Base-by-base conservation (phyloP, 495 filamentous ascomycete species). In the Hyaloscypha variabilis region DNA sequence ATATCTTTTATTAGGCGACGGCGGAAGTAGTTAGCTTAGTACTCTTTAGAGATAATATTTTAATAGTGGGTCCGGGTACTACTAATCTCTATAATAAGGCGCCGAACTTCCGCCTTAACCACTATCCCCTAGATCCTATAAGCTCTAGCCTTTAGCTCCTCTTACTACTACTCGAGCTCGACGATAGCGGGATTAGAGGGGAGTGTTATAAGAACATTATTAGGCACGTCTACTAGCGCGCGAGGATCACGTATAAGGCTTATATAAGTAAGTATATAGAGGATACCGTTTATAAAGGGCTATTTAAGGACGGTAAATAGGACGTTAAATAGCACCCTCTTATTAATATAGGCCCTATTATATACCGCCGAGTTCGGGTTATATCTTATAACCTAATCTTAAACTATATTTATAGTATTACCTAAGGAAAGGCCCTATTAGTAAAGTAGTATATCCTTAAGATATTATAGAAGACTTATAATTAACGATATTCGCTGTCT, bases 201-300 rank as follows among this genome's bases (percentile, higher is more conserved):
- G 36, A 70, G 19, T 28, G 51, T 58, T 1, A 4, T 28, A 65
- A 64, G 69, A 4, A 72, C 54, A 51, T 73, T 58, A 17, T 68
- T 62, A 13, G 72, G 72, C 1, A 72, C 70, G 57, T 68, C 62
- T 36, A 70, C 60, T 0, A 34, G 60, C 0, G 72, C 67, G 29
- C 69, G 72, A 19, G 67, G 72, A 54, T 74, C 67, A 26, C 69
- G 65, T n/a, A 66, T 72, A 17, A 74, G 50, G 61, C 69, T 74
- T 24, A 74, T 64, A 49, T 74, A 65, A 24, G 69, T 50, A 13
- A 72, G 62, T 14, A 70, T 23, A 11, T 53, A 36, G 49, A 72
- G 42, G 30, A 74, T 26, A 23, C 53, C 26, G 60, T 64, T 55
- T 51, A 65, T 64, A 1, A 23, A 49, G 26, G 58, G 55, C 23